A percentile compares a stretch with the other conserved stretches of the same genome.
Evolutionary conservation across 495 filamentous ascomycete genomes (phyloP).

Genomic region (Neurospora discreta): DNA sequence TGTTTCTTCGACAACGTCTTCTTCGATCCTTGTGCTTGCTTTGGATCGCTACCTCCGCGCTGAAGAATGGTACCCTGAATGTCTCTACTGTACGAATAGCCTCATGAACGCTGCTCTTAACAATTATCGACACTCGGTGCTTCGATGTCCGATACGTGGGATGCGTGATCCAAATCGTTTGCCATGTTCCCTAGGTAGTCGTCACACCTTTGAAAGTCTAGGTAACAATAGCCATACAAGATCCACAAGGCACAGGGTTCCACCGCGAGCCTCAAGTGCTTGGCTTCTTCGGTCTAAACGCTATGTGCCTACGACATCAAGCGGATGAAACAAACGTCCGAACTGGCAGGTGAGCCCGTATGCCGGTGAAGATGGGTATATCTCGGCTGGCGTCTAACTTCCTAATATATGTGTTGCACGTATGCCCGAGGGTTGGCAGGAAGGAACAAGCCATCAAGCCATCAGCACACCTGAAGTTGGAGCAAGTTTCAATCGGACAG

Average conservation of each 20-base stretch:
- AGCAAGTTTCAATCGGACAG: background rate
- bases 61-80: background rate
- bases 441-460: background rate
- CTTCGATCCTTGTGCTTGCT: background rate
- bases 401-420: background rate
- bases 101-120: background rate
- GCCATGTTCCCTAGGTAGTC: background rate
- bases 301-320: background rate
- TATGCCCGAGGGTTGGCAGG: background rate
- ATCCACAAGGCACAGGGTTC: background rate
- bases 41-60: background rate
- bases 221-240: background rate
- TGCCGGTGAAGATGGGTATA: background rate
- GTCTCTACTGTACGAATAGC: background rate
- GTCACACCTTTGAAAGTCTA: background rate
- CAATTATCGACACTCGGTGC: background rate
- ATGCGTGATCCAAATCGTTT: background rate
- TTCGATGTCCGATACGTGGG: background rate
- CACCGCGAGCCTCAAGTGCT: background rate
- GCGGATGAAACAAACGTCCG: background rate
- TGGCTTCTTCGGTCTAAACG: background rate
- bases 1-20: no score
- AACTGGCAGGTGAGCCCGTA: background rate
- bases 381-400: background rate
- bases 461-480: background rate